Evolutionary conservation across 192 early-diverging fungal species (phyloP).

Genomic region (Backusella parvicylindrica): DNA sequence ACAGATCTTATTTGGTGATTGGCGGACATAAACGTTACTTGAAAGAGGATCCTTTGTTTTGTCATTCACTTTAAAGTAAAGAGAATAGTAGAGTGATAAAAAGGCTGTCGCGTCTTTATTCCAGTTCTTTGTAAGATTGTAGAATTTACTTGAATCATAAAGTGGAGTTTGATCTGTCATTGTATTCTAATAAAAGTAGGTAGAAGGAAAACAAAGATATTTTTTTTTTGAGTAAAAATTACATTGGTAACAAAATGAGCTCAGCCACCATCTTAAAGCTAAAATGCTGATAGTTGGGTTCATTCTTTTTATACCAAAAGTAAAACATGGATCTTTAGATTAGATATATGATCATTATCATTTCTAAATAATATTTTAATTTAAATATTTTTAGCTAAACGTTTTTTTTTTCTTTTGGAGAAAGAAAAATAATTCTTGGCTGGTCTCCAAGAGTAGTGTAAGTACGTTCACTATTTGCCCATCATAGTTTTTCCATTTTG

Average conservation of each 20-base stretch:
- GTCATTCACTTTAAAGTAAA: not conserved
- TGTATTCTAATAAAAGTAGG: not conserved
- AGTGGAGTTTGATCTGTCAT: not conserved
- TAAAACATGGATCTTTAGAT: too few relatives aligned
- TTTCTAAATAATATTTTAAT: too few relatives aligned
- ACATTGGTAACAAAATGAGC: not conserved
- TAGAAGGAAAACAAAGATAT: not conserved
- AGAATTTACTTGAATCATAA: not conserved
- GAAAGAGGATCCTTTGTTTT: not conserved
- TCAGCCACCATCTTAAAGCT: not conserved
- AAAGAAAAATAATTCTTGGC: not conserved
- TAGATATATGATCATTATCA: too few relatives aligned
- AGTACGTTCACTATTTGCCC: not conserved
- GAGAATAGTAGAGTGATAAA: constrained; percentile 13
- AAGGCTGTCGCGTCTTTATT: not conserved
- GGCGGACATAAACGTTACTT: constrained; percentile 11
- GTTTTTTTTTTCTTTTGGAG: not conserved
- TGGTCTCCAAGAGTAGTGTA: not conserved
- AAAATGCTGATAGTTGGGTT: too few relatives aligned
- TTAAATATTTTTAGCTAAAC: not conserved
- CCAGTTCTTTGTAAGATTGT: constrained; percentile 1
- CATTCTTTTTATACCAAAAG: too few relatives aligned
- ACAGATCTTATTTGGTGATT: constrained; percentile 20
- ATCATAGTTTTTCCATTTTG: too few relatives aligned
- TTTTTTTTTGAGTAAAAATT: not conserved